Evolutionary conservation across 768 basidiomycete genomes (phyloP), one percentile per base, ranked within the genome.

Genomic region (Amanita muscaria): DNA sequence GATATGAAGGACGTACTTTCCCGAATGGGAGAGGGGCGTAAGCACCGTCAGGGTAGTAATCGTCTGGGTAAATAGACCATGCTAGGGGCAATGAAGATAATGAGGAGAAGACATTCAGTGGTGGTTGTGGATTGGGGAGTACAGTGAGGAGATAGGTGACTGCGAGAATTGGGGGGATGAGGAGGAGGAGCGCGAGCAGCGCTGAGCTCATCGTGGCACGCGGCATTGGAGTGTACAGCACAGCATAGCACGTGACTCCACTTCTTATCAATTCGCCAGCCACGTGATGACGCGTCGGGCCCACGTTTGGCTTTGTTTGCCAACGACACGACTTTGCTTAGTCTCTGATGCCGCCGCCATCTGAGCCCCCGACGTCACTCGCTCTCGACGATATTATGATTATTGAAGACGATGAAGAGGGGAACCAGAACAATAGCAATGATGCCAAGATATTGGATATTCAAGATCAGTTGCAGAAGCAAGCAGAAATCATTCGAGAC

Each of bases 21-120:
- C 87, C 87, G 46, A 72, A 70, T 1, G 87, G 86, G 39, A 88
- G 65, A 1, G 63, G 60, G 3, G 71, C 81, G 60, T 87, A 88
- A 8, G 67, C 72, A 6, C 80, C 79, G 9, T 78, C 77, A 1
- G 67, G 57, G 55, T 78, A 86, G 53, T 73, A 80, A 50, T 83
- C 71, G 45, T 83, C 80, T 0, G 83, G 79, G 55, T 89, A 89
- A 41, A 89, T 74, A 7, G 69, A 59, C 75, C 83, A 80, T 22
- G 72, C 64, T 25, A 56, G 55, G 12, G 81, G 78, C 9, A 86
- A 68, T 23, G 72, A 73, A 2, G 80, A 72, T 5, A 88, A 68
- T 4, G 81, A 83, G 2, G 74, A 62, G 45, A 82, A 67, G 3
- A 83, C 59, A 32, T 59, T 52, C 3, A 76, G 61, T 0, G 73